These are phyloP conservation scores for Naegleria lovaniensis DNA, from an alignment of 208 protist genomes.

Conservation along the genomic window DNA sequence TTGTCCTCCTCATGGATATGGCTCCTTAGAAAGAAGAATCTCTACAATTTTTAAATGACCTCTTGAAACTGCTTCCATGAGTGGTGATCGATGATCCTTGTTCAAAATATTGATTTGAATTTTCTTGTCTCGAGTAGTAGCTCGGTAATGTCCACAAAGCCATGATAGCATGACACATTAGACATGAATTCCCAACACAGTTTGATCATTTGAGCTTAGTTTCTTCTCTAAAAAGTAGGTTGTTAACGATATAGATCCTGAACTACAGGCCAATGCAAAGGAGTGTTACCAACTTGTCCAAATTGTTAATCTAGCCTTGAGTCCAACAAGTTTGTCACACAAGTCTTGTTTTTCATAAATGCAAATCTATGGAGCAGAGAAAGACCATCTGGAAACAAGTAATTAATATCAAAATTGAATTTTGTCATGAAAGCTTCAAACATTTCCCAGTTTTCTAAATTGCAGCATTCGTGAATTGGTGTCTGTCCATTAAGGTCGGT, in stretches of 20 bases:
- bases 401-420: neutral
- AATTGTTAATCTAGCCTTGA: neutral
- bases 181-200: neutral
- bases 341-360: neutral
- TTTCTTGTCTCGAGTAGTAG: neutral
- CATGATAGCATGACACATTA: neutral
- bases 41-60: slow-evolving; percentile 4
- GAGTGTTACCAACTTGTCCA: slow-evolving; percentile 8
- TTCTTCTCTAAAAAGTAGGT: slow-evolving; percentile 1
- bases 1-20: neutral
- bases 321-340: neutral
- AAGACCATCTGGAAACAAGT: neutral
- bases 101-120: neutral
- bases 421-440: neutral
- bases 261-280: neutral
- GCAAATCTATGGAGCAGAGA: neutral
- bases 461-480: neutral
- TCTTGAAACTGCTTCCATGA: slow-evolving; percentile 6
- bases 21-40: neutral
- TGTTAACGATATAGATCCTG: neutral
- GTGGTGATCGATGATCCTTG: neutral
- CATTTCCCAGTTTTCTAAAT: neutral
- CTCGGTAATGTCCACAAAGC: slow-evolving; percentile 1
- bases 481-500: neutral
- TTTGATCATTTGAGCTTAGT: neutral